A percentile compares a stretch with the other conserved stretches of the same genome.
Conservation (phyloP, 2,329 filamentous ascomycete genomes). For the Ophiostoma sp. region DNA sequence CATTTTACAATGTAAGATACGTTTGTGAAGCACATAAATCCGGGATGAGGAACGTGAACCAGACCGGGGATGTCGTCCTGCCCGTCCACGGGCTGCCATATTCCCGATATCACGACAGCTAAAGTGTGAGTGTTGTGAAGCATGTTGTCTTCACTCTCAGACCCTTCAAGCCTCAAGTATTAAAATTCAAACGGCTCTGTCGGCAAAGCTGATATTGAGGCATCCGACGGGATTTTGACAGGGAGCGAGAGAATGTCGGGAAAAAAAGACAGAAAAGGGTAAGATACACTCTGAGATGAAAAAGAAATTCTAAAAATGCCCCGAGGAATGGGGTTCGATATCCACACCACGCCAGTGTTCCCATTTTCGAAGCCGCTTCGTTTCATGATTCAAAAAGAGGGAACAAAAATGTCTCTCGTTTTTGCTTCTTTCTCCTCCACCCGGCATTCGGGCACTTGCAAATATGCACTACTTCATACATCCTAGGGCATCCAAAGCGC, state of each 20-base stretch:
- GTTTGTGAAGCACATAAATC: neutral
- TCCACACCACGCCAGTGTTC: slow-evolving; percentile 12
- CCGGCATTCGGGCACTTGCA: neutral
- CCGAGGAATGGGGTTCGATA: neutral
- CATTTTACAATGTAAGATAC: neutral
- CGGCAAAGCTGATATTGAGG: neutral
- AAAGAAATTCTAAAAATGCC: neutral
- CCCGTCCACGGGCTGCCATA: neutral
- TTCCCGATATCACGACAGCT: neutral
- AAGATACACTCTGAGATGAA: neutral
- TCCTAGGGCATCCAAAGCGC: neutral
- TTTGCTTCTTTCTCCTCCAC: neutral
- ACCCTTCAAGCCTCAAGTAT: neutral
- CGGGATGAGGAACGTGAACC: neutral
- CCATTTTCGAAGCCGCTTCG: neutral
- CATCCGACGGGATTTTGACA: neutral
- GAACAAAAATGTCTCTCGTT: neutral
- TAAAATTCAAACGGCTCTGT: neutral
- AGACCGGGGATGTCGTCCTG: neutral
- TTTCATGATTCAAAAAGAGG: slow-evolving; percentile 13
- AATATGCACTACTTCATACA: too few relatives aligned
- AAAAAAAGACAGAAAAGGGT: neutral
- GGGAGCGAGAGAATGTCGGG: neutral
- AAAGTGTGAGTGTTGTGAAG: neutral
- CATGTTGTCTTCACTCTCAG: neutral